Conservation (phyloP, 2,329 filamentous ascomycete species). For the Sarocladium oryzae region DNA sequence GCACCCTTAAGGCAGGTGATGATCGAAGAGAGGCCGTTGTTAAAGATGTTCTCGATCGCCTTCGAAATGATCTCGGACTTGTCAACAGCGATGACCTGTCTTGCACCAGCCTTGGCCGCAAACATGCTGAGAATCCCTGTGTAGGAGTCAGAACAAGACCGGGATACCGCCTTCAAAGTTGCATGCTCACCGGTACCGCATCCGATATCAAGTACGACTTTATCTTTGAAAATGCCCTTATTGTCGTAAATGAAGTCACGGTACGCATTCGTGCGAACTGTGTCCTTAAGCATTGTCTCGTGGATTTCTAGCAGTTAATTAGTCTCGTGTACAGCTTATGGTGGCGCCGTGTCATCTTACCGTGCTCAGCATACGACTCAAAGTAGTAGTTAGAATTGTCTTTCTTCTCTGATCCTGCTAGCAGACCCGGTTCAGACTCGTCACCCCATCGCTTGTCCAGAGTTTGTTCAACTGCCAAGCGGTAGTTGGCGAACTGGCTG, state of each 20-base stretch:
- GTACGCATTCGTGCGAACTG: constrained; percentile 82
- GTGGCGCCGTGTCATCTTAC: constrained; percentile 32
- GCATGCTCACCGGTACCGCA: constrained; percentile 58
- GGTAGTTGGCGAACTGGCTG: constrained; percentile 59
- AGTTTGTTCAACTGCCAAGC: constrained; percentile 58
- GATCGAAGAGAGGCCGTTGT: constrained; percentile 65
- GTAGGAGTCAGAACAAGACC: neutral
- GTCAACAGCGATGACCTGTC: constrained; percentile 83
- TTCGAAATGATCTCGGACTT: constrained; percentile 87
- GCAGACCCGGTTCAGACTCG: constrained; percentile 37
- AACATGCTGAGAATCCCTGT: constrained; percentile 86
- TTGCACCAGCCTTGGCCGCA: constrained; percentile 82
- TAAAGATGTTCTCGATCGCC: constrained; percentile 75
- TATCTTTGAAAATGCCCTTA: constrained; percentile 78
- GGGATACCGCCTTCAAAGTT: neutral
- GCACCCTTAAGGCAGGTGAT: constrained; percentile 80
- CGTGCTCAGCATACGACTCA: constrained; percentile 56
- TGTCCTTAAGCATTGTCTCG: constrained; percentile 91
- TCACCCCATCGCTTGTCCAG: constrained; percentile 59
- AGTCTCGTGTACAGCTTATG: neutral
- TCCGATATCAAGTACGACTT: constrained; percentile 84
- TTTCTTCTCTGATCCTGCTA: constrained; percentile 21
- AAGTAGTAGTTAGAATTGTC: constrained; percentile 41
- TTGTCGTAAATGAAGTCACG: constrained; percentile 92
- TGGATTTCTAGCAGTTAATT: constrained; percentile 61